phyloP scores from a whole-genome alignment of 495 filamentous ascomycete genomes.

The Neurospora sp. region DNA sequence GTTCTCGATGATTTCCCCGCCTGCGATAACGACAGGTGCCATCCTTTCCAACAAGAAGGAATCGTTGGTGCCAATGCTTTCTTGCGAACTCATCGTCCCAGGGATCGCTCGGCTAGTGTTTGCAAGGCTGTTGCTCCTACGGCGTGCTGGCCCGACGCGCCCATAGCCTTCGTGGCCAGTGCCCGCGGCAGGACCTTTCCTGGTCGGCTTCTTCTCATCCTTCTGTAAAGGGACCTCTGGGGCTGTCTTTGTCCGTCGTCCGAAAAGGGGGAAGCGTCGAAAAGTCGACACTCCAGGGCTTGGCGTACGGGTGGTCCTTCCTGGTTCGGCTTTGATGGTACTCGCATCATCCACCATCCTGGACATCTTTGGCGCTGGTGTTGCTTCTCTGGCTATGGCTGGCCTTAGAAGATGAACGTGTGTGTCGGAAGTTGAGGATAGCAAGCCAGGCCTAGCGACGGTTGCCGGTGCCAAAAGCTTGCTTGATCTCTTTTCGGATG shows the following conservation, averaged over 20 bases:
- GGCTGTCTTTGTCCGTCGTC: slow-evolving; percentile 59
- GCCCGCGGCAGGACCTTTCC: slow-evolving; percentile 82
- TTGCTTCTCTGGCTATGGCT: slow-evolving; percentile 27
- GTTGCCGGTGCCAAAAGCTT: slow-evolving; percentile 24
- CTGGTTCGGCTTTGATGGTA: slow-evolving; percentile 21
- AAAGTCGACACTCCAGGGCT: slow-evolving; percentile 36
- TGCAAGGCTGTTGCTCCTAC: slow-evolving; percentile 48
- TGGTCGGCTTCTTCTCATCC: slow-evolving; percentile 43
- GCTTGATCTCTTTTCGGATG: slow-evolving; percentile 34
- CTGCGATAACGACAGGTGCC: slow-evolving; percentile 78
- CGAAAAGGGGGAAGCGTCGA: slow-evolving; percentile 66
- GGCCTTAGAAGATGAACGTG: slow-evolving; percentile 17
- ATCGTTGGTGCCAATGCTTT: slow-evolving; percentile 38
- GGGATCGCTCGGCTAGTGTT: slow-evolving; percentile 34
- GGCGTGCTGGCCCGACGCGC: slow-evolving; percentile 48
- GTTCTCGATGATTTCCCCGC: slow-evolving; percentile 55
- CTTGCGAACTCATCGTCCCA: slow-evolving; percentile 39
- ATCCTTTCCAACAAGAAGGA: slow-evolving; percentile 61
- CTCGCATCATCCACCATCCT: slow-evolving; percentile 10
- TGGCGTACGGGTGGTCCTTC: slow-evolving; percentile 31
- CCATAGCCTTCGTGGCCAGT: slow-evolving; percentile 97
- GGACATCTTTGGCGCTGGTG: slow-evolving; percentile 26
- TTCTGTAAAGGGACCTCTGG: slow-evolving; percentile 39
- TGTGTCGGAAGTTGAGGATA: slow-evolving; percentile 19
- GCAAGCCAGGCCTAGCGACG: slow-evolving; percentile 18